Evolutionary conservation across 1,284 basidiomycete species (phyloP), one percentile per base, ranked within the genome.

Genomic region (Vanrija sp.): DNA sequence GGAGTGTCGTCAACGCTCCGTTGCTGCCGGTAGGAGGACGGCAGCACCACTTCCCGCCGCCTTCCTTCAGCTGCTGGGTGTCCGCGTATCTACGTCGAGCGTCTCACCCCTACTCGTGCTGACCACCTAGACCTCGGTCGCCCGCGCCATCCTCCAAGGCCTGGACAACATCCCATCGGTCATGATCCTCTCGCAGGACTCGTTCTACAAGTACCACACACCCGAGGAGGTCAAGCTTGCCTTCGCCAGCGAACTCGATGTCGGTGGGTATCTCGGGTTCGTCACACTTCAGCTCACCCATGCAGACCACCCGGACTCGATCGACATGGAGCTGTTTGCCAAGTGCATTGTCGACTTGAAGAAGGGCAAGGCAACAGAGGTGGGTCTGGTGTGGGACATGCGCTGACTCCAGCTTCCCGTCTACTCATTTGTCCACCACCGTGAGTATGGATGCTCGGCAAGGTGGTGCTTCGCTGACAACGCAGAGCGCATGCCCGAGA

Each of bases 401-500:
- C 37, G 18, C 45, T 61, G 27, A 36, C 31, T 12, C 6, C 57
- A 78, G 70, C 91, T 97, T 52, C 94, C 95, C 0, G 84, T 95
- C 9, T 98, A 98, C 75, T 95, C 91, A 1, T 98, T 98, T 72
- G 81, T 83, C 18, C 81, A 90, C 61, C 95, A 98, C 75, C 92
- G 73, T 74, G 24, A 49, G 71, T 61, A 4, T 10, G 4, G 2
- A 4, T 25, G 19, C 7, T 20, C 24, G 19, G 27, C 23, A 37
- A 15, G 9, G 18, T 37, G 38, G 14, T n/a, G 22, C 20, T 7
- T 6, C 23, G 42, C 50, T 64, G 46, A 62, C 39, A 12, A 14
- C 24, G 9, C 35, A 74, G 72, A 97, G 69, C 82, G 95, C 35
- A 76, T 89, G 51, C 79, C 84, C 4, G 89, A 95, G 68, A 88